phyloP scores from a whole-genome alignment of 176 grass and related monocot genomes.

The Ananas comosus region DNA sequence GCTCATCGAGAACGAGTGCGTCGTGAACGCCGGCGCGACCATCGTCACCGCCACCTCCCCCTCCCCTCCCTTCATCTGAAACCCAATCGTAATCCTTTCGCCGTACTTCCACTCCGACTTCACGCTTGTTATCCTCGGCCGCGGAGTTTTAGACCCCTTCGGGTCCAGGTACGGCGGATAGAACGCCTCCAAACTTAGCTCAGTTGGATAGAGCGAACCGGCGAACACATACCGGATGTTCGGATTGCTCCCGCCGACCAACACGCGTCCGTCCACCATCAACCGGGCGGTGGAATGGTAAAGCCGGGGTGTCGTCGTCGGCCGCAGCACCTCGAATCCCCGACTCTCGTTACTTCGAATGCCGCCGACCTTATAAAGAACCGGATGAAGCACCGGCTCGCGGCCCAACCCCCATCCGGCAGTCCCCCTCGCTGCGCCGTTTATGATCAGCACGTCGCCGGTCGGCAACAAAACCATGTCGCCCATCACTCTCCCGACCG shows the following conservation, averaged over 20 bases:
- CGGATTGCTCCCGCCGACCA: conserved; percentile 38
- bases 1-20: conserved; percentile 38
- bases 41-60: conserved; percentile 13
- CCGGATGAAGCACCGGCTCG: conserved; percentile 15
- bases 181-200: conserved; percentile 35
- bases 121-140: not conserved
- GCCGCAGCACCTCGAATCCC: conserved; percentile 17
- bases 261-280: conserved; percentile 25
- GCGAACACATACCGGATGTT: conserved; percentile 21
- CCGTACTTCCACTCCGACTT: conserved; percentile 4
- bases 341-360: not conserved
- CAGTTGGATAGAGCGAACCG: conserved; percentile 23
- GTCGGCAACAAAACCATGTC: conserved; percentile 33
- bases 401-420: conserved; percentile 26
- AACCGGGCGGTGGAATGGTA: conserved; percentile 32
- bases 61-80: conserved; percentile 3
- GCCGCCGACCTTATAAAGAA: conserved; percentile 13
- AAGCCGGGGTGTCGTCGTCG: conserved; percentile 19
- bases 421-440: conserved; percentile 19
- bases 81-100: conserved; percentile 12
- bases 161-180: conserved; percentile 20
- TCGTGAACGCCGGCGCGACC: conserved; percentile 26
- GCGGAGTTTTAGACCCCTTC: not conserved
- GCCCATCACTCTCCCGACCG: conserved; percentile 24
- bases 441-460: conserved; percentile 23